Evolutionary conservation across 441 rosid species (phyloP), one percentile per base, ranked within the genome.

Genomic region (Populus hybrid): DNA sequence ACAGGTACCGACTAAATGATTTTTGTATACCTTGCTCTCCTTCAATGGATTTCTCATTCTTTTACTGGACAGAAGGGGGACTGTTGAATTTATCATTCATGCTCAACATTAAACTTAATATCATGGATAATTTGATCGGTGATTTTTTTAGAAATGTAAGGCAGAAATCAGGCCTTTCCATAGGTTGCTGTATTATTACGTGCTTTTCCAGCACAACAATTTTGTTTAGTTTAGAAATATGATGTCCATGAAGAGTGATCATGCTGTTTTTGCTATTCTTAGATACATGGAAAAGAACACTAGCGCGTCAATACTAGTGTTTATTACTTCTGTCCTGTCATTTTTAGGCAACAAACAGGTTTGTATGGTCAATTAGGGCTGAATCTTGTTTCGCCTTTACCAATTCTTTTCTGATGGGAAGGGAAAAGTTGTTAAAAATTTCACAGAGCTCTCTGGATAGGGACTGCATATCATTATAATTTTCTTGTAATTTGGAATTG

Each of bases 1-100:
- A 71, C 98, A 96, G 99, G 99, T 96, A 90, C 20, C 21, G 8
- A 63, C 67, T 18, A 20, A 35, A 14, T 64, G 6, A n/a, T 14
- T 50, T 50, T 14, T 50, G 2, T 50, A 50, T 50, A 50, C 20
- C n/a, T 50, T 50, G 57, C 8, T 50, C 57, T 50, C 57, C 57
- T 50, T 14, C 57, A 50, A 50, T 50, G 57, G 20, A 50, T 50
- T 50, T 50, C 57, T 14, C 57, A 5, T 50, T 50, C 57, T 50
- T 16, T 50, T 50, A 50, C 57, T 14, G 20, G 20, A 50, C 57
- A 50, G 2, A 14, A 50, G 8, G 57, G 57, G 57, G 57, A 66
- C 30, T 23, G 24, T 63, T 20, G 14, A 66, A 50, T 50, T 50
- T 50, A 50, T 50, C n/a, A 14, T 50, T 50, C 57, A 5, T 5